Percentiles rank a stretch among this genome's conserved stretches.
Conservation (phyloP, 2,329 filamentous ascomycete genomes). For the Epicoccum nigrum region DNA sequence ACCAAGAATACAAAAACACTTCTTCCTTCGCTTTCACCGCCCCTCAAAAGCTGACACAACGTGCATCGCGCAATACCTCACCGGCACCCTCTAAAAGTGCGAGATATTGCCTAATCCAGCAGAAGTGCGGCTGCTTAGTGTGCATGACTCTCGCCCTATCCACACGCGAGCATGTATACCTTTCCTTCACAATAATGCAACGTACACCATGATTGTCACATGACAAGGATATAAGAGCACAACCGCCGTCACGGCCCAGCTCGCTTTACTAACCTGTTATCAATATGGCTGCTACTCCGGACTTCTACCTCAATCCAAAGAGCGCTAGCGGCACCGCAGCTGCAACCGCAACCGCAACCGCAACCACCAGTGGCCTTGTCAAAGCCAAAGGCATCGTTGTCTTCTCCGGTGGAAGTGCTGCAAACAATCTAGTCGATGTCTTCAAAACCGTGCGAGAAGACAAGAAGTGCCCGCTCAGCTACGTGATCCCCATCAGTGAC, state of each 20-base stretch:
- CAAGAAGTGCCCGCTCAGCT: constrained; percentile 73
- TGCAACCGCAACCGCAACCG: constrained; percentile 23
- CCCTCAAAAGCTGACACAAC: too few relatives aligned
- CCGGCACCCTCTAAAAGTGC: constrained; percentile 21
- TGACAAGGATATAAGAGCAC: constrained; percentile 2
- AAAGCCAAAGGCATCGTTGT: constrained; percentile 70
- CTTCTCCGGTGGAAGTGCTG: constrained; percentile 92
- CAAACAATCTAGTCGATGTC: constrained; percentile 90
- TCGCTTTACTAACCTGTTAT: neutral
- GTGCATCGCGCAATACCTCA: neutral
- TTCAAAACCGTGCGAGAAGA: constrained; percentile 69
- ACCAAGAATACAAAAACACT: constrained; percentile 18
- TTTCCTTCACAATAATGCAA: neutral
- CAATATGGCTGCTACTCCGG: constrained; percentile 26
- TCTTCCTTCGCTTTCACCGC: neutral
- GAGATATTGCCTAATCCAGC: constrained; percentile 36
- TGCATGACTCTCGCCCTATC: constrained; percentile 35
- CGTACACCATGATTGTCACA: neutral
- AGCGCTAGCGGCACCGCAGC: constrained; percentile 20
- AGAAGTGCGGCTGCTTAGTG: constrained; percentile 18
- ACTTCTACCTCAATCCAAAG: constrained; percentile 25
- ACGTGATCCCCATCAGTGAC: constrained; percentile 93
- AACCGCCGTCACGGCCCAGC: constrained; percentile 24
- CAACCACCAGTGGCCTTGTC: constrained; percentile 27
- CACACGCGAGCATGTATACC: constrained; percentile 19